Conservation (phyloP, 495 filamentous ascomycete species). For the Aspergillus saccharolyticus region DNA sequence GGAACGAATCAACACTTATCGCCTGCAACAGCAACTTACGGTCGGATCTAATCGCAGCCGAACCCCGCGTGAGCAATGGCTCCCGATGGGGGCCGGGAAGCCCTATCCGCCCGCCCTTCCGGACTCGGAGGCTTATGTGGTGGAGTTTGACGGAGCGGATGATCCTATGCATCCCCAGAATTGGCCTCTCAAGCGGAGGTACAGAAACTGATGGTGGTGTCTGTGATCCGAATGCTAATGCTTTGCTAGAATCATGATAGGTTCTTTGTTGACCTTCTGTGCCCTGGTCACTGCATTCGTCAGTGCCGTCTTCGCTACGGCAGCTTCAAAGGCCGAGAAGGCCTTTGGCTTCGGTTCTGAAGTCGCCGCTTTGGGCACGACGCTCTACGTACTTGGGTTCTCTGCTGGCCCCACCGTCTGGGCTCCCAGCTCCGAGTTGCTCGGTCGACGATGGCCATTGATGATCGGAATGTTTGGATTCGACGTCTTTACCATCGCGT, state of each 20-base stretch:
- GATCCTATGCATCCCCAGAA: constrained; percentile 49
- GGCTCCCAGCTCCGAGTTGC: constrained; percentile 70
- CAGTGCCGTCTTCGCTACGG: constrained; percentile 48
- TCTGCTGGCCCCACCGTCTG: constrained; percentile 49
- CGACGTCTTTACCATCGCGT: constrained; percentile 46
- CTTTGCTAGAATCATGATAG: constrained; percentile 11
- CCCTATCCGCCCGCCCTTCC: constrained; percentile 42
- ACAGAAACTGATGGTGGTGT: background rate
- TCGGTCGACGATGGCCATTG: constrained; percentile 52
- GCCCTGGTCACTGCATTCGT: constrained; percentile 47
- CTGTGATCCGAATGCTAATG: background rate
- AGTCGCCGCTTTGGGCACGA: constrained; percentile 47
- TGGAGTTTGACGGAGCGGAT: constrained; percentile 48
- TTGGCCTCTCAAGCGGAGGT: constrained; percentile 31
- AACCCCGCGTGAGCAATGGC: constrained; percentile 23
- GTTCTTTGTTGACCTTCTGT: constrained; percentile 22
- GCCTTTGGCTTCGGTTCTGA: constrained; percentile 42
- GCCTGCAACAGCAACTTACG: constrained; percentile 26
- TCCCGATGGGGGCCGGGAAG: constrained; percentile 31
- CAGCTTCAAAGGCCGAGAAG: constrained; percentile 31
- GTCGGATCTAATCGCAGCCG: constrained; percentile 25
- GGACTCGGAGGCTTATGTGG: constrained; percentile 45
- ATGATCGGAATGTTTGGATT: constrained; percentile 45
- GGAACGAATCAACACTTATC: constrained; percentile 27
- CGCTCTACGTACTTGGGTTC: constrained; percentile 49